Evolutionary conservation across 495 filamentous ascomycete species (phyloP).

Genomic region (Aspergillus panamensis): DNA sequence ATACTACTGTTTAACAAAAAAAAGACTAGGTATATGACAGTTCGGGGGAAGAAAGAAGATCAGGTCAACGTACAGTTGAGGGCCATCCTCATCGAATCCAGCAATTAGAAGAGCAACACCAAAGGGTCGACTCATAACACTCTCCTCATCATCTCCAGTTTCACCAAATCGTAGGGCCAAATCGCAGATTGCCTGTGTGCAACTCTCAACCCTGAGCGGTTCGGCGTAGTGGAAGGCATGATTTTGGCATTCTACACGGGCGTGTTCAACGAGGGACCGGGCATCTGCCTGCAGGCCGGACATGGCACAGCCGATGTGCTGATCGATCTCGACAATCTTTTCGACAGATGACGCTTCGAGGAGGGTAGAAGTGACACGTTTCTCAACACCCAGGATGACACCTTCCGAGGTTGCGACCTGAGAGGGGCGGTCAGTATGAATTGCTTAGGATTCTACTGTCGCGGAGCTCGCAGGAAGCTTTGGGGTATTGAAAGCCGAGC

Average conservation of each 20-base stretch:
- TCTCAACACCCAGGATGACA: slow-evolving; percentile 95
- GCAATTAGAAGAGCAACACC: slow-evolving; percentile 96
- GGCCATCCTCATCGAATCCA: slow-evolving; percentile 95
- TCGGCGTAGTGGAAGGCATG: slow-evolving; percentile 98
- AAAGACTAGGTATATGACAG: not conserved
- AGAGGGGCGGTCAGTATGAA: slow-evolving; percentile 20
- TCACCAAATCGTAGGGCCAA: slow-evolving; percentile 94
- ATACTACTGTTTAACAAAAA: not conserved
- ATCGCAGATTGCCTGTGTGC: slow-evolving; percentile 98
- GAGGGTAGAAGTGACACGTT: slow-evolving; percentile 95
- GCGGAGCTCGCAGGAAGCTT: not conserved
- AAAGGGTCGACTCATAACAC: slow-evolving; percentile 95
- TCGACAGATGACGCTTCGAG: slow-evolving; percentile 96
- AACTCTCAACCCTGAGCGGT: slow-evolving; percentile 88
- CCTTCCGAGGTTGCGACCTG: slow-evolving; percentile 87
- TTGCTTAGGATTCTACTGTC: slow-evolving; percentile 1
- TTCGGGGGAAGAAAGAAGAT: not conserved
- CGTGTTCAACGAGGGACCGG: slow-evolving; percentile 93
- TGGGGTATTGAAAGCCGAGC: not conserved
- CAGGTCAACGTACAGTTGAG: slow-evolving; percentile 63
- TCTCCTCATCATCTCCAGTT: slow-evolving; percentile 96
- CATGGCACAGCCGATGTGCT: slow-evolving; percentile 98
- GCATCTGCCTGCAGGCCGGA: slow-evolving; percentile 95
- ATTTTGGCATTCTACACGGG: slow-evolving; percentile 93
- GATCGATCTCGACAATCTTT: slow-evolving; percentile 99